Base-by-base conservation (phyloP, 2,329 filamentous ascomycete genomes). In the Fusarium globosum region DNA sequence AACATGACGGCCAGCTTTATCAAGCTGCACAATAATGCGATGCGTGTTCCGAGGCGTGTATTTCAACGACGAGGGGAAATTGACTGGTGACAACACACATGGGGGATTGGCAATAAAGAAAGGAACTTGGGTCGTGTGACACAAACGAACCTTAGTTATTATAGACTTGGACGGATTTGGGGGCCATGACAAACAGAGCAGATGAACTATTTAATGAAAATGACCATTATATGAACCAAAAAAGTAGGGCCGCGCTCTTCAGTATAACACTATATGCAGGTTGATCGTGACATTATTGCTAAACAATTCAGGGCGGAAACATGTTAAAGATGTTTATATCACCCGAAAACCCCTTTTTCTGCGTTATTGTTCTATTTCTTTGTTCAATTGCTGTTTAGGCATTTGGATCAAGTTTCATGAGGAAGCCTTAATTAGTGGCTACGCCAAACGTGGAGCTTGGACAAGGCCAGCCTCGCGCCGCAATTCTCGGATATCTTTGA, bases 171-270 rank as follows among this genome's bases (percentile, higher is more conserved):
- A 69, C 70, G 61, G 68, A 74, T 61, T 68, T 63, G 67, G 68
- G 67, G 69, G 67, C 60, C 53, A 66, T 60, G 72, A 63, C 52
- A 56, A 65, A 61, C 45, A 61, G 72, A 68, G 59, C 57, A 66
- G 71, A 76, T 66, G 68, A 75, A 66, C 51, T 63, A 77, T 76
- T 75, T 77, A 77, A 77, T 77, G 76, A 69, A 76, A 78, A 75
- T 71, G 74, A 72, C 66, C 64, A 75, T 62, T 48, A 61, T 53
- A 62, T 59, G 43, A 69, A 53, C 51, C 51, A 33, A 41, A 62
- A 36, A n/a, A 39, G 39, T 21, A 42, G 41, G 36, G n/a, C 36
- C 36, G 20, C 28, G 20, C 51, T 21, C 35, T 28, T 41, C 23
- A 8, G 11, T 26, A 36, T 51, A 18, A 28, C 26, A 20, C 35